phyloP scores from a whole-genome alignment of 176 grass and related monocot genomes.

The Neostapfia colusana region DNA sequence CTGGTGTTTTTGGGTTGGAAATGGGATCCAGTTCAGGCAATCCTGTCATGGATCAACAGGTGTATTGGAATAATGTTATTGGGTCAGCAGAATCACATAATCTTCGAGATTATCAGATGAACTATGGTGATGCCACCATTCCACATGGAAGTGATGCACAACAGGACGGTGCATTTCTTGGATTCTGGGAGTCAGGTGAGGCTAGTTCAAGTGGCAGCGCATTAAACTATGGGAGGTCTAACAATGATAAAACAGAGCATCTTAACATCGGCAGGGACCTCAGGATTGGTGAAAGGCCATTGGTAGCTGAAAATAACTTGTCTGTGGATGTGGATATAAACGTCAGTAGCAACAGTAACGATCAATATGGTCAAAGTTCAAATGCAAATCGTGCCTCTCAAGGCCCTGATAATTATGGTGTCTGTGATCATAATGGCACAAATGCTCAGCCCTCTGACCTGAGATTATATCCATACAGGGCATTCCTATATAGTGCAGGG shows the following conservation, averaged over 20 bases:
- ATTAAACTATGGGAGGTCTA: slow-evolving; percentile 42
- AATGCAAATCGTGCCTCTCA: slow-evolving; percentile 38
- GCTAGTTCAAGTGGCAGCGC: slow-evolving; percentile 49
- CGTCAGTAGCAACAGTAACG: slow-evolving; percentile 33
- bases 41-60: slow-evolving; percentile 61
- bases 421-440: slow-evolving; percentile 16
- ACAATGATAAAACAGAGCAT: slow-evolving; percentile 47
- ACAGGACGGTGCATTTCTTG: slow-evolving; percentile 50
- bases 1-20: slow-evolving; percentile 57
- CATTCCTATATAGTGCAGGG: slow-evolving; percentile 41
- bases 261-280: slow-evolving; percentile 39
- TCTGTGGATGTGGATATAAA: slow-evolving; percentile 51
- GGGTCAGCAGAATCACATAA: slow-evolving; percentile 54
- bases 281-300: slow-evolving; percentile 52
- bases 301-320: slow-evolving; percentile 38
- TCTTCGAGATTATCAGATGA: slow-evolving; percentile 46
- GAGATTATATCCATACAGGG: slow-evolving; percentile 52
- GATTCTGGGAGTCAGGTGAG: slow-evolving; percentile 59
- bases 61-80: slow-evolving; percentile 54
- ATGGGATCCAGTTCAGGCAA: slow-evolving; percentile 47
- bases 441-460: slow-evolving; percentile 36
- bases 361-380: slow-evolving; percentile 44
- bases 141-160: slow-evolving; percentile 39
- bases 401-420: slow-evolving; percentile 34
- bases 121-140: slow-evolving; percentile 31